phyloP scores from a whole-genome alignment of 176 grass and related monocot species.

The Musa schizocarpa region DNA sequence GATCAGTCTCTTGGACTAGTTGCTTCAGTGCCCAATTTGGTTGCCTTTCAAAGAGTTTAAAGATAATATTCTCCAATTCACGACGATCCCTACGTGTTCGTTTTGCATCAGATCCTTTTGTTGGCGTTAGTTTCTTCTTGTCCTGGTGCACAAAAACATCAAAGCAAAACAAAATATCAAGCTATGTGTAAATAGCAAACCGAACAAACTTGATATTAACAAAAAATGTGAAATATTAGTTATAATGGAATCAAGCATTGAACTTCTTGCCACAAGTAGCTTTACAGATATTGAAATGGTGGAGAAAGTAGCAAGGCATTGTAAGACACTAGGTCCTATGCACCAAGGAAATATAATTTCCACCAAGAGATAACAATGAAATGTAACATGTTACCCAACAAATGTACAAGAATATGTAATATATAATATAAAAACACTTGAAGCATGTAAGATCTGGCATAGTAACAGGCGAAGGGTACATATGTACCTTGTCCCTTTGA shows the following conservation, averaged over 20 bases:
- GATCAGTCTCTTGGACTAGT: conserved; percentile 84
- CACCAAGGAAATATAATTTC: too few relatives aligned
- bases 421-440: not conserved
- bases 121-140: conserved; percentile 62
- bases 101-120: conserved; percentile 73
- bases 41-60: conserved; percentile 90
- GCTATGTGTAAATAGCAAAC: conserved; percentile 5
- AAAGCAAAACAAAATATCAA: not conserved
- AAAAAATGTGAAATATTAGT: not conserved
- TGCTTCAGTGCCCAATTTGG: conserved; percentile 89
- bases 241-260: too few relatives aligned
- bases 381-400: not conserved
- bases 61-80: conserved; percentile 88
- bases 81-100: conserved; percentile 70
- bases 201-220: not conserved
- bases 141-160: conserved; percentile 29
- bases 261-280: too few relatives aligned
- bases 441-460: not conserved
- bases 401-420: not conserved
- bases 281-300: not conserved
- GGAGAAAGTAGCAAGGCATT: not conserved
- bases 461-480: not conserved
- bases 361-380: too few relatives aligned
- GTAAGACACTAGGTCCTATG: not conserved
- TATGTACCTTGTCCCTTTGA: not conserved